phyloP scores from a whole-genome alignment of 768 basidiomycete species.

The Suillus discolor region DNA sequence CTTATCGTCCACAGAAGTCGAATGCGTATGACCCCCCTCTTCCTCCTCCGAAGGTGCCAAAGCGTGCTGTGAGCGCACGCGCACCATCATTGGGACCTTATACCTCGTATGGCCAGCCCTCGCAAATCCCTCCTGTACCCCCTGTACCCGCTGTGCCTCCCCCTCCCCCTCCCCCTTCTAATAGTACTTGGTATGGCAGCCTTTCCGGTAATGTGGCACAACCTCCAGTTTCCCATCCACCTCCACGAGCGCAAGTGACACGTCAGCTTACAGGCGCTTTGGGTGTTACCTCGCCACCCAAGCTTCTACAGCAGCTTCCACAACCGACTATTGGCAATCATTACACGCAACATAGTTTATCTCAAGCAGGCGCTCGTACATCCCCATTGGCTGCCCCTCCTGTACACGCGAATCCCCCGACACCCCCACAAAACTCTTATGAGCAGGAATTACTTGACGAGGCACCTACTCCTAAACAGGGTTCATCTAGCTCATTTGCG shows the following conservation, averaged over 20 bases:
- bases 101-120: slow-evolving; percentile 13
- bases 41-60: slow-evolving; percentile 46
- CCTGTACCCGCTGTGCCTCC: slow-evolving; percentile 20
- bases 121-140: slow-evolving; percentile 21
- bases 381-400: slow-evolving; percentile 4
- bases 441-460: slow-evolving; percentile 1
- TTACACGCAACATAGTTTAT: neutral
- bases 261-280: neutral
- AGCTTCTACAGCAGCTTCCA: slow-evolving; percentile 7
- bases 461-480: slow-evolving; percentile 10
- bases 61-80: slow-evolving; percentile 31
- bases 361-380: neutral
- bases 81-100: slow-evolving; percentile 15
- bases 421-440: slow-evolving; percentile 5
- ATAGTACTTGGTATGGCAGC: neutral
- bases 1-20: slow-evolving; percentile 63
- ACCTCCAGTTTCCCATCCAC: slow-evolving; percentile 6
- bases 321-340: neutral
- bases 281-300: neutral
- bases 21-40: slow-evolving; percentile 84
- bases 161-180: neutral
- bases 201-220: neutral
- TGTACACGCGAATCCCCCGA: neutral
- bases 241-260: slow-evolving; percentile 9
- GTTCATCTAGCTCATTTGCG: slow-evolving; percentile 1